These are phyloP conservation scores for Brasilioporus rufonigricans DNA, from an alignment of 768 basidiomycete genomes.

Conservation along the genomic window DNA sequence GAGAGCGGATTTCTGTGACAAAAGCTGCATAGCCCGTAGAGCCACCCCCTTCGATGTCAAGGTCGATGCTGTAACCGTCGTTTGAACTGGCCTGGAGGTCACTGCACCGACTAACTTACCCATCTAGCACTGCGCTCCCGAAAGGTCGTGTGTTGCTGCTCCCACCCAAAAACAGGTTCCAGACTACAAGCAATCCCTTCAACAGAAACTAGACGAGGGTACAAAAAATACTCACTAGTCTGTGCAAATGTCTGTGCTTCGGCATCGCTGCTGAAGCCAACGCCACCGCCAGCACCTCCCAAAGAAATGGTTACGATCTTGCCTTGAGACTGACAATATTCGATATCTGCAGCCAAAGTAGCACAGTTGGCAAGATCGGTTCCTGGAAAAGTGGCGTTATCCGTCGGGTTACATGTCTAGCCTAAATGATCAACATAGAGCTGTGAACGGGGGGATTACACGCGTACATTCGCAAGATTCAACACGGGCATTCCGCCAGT, in stretches of 20 bases:
- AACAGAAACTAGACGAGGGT: conserved; percentile 7
- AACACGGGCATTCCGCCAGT: conserved; percentile 60
- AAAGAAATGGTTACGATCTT: conserved; percentile 48
- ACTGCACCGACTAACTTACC: conserved; percentile 28
- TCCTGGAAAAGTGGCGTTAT: conserved; percentile 41
- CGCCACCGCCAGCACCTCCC: conserved; percentile 42
- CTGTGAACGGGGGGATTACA: neutral
- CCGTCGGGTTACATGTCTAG: conserved; percentile 42
- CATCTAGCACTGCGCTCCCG: conserved; percentile 44
- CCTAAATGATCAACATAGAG: neutral
- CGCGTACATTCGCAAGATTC: conserved; percentile 63
- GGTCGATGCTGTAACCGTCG: conserved; percentile 49
- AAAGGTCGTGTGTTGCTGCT: conserved; percentile 42
- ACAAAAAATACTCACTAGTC: conserved; percentile 14
- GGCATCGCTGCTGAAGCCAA: conserved; percentile 37
- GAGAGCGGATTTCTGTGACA: conserved; percentile 24
- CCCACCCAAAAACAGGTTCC: conserved; percentile 49
- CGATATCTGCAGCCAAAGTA: conserved; percentile 40
- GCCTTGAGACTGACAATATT: conserved; percentile 43
- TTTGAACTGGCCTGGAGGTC: neutral
- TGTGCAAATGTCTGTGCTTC: conserved; percentile 36
- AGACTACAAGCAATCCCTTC: conserved; percentile 26
- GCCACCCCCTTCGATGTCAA: conserved; percentile 72
- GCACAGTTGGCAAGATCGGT: conserved; percentile 41
- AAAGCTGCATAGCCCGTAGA: conserved; percentile 50